phyloP scores from a whole-genome alignment of 306 rosid genomes.

The Corylus americana region DNA sequence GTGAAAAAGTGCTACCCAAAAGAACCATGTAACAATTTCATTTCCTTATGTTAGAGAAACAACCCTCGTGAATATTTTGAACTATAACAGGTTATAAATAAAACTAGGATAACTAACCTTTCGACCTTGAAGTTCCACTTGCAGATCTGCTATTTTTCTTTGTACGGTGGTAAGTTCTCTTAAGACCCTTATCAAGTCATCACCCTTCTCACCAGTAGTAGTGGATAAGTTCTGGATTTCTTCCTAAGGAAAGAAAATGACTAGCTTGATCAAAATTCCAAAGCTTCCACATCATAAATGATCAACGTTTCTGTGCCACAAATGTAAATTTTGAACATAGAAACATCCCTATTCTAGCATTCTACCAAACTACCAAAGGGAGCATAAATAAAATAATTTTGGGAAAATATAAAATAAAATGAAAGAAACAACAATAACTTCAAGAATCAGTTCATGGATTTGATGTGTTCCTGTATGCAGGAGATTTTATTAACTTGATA shows the following conservation, averaged over 20 bases:
- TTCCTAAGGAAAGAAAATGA: slow-evolving; percentile 41
- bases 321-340: background rate
- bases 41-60: background rate
- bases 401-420: background rate
- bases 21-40: background rate
- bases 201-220: slow-evolving; percentile 73
- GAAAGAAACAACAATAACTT: slow-evolving; percentile 1
- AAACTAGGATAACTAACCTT: slow-evolving; percentile 48
- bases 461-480: background rate
- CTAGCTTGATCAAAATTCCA: slow-evolving; percentile 2
- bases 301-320: slow-evolving; percentile 6
- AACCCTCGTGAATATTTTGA: background rate
- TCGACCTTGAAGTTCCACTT: slow-evolving; percentile 98
- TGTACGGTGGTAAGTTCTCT: slow-evolving; percentile 87
- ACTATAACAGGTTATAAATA: slow-evolving; percentile 1
- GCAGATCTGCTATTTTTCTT: slow-evolving; percentile 88
- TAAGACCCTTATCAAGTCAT: slow-evolving; percentile 76
- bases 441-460: background rate
- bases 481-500: background rate
- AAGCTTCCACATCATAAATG: background rate
- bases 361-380: background rate
- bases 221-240: slow-evolving; percentile 56
- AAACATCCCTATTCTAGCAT: background rate
- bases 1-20: background rate
- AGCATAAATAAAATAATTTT: background rate